Evolutionary conservation across 129 eudicot genomes (phyloP).

Genomic region (Ambrosia artemisiifolia): DNA sequence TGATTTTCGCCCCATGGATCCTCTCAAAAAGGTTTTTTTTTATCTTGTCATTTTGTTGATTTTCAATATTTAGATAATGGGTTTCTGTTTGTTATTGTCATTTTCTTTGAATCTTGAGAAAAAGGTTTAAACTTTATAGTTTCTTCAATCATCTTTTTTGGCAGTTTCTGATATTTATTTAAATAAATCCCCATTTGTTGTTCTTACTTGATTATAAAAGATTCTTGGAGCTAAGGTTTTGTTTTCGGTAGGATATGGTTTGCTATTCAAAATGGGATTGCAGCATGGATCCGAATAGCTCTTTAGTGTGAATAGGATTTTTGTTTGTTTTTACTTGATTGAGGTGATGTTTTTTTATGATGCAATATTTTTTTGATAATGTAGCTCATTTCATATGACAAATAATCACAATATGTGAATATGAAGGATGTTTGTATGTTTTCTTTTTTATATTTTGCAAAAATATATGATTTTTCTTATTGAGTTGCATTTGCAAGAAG

Average conservation of each 20-base stretch:
- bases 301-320: no score
- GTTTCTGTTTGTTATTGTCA: not conserved
- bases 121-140: no score
- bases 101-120: not conserved
- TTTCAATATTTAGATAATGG: no score
- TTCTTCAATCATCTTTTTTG: not conserved
- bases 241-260: no score
- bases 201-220: no score
- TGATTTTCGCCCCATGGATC: constrained; percentile 55
- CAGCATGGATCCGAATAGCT: no score
- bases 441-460: not conserved
- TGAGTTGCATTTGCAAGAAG: not conserved
- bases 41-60: not conserved
- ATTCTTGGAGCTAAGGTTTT: no score
- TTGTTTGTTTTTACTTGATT: no score
- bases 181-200: not conserved
- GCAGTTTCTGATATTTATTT: not conserved
- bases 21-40: constrained; percentile 57
- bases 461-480: not conserved
- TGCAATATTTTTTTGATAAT: not conserved
- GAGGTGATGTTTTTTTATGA: no score
- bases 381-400: not conserved
- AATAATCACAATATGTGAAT: not conserved
- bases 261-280: no score
- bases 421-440: not conserved